These are phyloP conservation scores for Musa acuminata DNA, from an alignment of 176 grass and related monocot genomes.

Conservation along the genomic window DNA sequence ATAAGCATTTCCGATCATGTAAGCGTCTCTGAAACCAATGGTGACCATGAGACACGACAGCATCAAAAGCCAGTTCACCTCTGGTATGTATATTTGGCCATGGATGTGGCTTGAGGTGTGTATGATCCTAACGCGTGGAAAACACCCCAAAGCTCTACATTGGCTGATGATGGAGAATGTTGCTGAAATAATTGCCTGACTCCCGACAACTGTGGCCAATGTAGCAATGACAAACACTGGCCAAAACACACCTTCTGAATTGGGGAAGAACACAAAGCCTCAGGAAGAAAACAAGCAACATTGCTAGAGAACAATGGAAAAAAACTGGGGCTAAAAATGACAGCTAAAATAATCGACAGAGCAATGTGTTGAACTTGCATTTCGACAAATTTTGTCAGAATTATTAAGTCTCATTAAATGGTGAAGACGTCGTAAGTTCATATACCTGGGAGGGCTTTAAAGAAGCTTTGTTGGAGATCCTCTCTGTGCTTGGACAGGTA, in stretches of 20 bases:
- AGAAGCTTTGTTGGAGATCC: conserved; percentile 84
- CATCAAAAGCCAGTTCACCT: conserved; percentile 85
- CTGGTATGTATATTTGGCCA: conserved; percentile 87
- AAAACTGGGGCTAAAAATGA: not conserved
- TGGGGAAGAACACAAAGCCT: not conserved
- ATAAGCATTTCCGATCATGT: conserved; percentile 82
- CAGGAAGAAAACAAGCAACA: not conserved
- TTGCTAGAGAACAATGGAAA: not conserved
- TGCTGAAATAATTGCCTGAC: conserved; percentile 87
- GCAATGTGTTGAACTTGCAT: no score
- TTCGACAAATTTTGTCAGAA: no score
- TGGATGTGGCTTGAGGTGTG: conserved; percentile 76
- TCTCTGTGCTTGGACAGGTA: conserved; percentile 75
- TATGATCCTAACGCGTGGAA: conserved; percentile 69
- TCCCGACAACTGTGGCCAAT: conserved; percentile 67
- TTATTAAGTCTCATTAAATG: not conserved
- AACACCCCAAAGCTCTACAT: conserved; percentile 75
- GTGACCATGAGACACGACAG: conserved; percentile 53
- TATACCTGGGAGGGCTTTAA: conserved; percentile 83
- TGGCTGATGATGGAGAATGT: conserved; percentile 86
- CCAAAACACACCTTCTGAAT: conserved; percentile 71
- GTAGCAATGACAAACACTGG: conserved; percentile 70
- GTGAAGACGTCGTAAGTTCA: not conserved
- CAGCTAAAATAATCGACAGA: not conserved
- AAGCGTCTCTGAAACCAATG: conserved; percentile 58